A percentile compares a stretch with the other conserved stretches of the same genome.
Evolutionary conservation across 192 early-diverging fungal species (phyloP).

Genomic region (Coemansia sp.): DNA sequence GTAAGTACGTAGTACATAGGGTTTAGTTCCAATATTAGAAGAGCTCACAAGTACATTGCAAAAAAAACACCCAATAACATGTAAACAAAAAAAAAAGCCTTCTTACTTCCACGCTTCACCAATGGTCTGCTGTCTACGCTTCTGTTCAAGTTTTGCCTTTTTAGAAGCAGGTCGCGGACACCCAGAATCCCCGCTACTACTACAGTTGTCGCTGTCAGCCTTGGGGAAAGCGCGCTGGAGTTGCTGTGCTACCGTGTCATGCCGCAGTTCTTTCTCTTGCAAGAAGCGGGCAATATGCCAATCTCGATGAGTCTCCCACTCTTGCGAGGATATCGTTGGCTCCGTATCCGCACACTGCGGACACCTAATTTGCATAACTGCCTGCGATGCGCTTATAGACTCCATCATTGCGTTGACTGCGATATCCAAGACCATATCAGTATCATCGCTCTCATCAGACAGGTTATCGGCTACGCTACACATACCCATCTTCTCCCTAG

Average conservation of each 20-base stretch:
- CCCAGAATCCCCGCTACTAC: background rate
- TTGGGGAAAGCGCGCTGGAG: constrained; percentile 28
- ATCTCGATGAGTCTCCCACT: constrained; percentile 53
- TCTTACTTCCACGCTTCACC: constrained; percentile 43
- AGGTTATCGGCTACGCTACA: background rate
- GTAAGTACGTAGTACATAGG: no score
- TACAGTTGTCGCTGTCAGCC: background rate
- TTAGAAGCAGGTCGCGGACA: constrained; percentile 20
- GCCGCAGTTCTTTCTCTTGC: constrained; percentile 47
- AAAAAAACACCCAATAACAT: background rate
- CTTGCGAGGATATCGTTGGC: constrained; percentile 27
- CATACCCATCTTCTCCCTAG: background rate
- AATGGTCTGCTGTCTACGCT: constrained; percentile 44
- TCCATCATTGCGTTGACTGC: constrained; percentile 54
- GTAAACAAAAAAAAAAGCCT: background rate
- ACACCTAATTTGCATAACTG: constrained; percentile 50
- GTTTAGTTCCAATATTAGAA: no score
- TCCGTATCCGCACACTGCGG: constrained; percentile 34
- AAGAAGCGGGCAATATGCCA: constrained; percentile 54
- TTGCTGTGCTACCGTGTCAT: constrained; percentile 35
- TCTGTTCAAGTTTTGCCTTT: constrained; percentile 20
- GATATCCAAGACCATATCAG: constrained; percentile 36
- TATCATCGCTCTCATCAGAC: constrained; percentile 21
- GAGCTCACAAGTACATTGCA: background rate
- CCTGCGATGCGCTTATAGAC: constrained; percentile 45